Conservation (phyloP, 192 early-diverging fungal species). For the Entophlyctis luteolus region DNA sequence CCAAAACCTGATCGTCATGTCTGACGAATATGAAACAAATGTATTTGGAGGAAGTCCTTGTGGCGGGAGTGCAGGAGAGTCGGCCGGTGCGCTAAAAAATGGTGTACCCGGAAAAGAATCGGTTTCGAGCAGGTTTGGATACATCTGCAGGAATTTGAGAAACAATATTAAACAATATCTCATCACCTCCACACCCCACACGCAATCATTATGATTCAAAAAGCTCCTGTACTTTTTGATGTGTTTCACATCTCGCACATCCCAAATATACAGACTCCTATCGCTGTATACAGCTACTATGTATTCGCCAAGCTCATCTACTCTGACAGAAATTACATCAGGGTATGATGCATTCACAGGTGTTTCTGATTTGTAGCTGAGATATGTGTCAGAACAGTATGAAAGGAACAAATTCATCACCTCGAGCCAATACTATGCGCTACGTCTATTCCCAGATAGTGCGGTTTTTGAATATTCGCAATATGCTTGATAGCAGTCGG, state of each 20-base stretch:
- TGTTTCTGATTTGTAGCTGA: slow-evolving; percentile 16
- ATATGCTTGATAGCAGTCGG: slow-evolving; percentile 64
- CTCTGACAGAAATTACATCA: slow-evolving; percentile 58
- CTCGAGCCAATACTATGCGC: slow-evolving; percentile 22
- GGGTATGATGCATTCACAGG: slow-evolving; percentile 47
- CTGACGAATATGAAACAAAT: slow-evolving; percentile 71
- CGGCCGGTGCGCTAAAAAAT: neutral
- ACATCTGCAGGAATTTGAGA: slow-evolving; percentile 29
- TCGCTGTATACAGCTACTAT: slow-evolving; percentile 69
- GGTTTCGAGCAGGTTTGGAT: slow-evolving; percentile 21
- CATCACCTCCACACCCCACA: slow-evolving; percentile 82
- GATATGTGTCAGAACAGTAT: neutral
- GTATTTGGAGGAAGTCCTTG: slow-evolving; percentile 51
- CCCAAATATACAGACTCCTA: slow-evolving; percentile 70
- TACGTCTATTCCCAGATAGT: slow-evolving; percentile 60
- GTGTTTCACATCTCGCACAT: slow-evolving; percentile 57
- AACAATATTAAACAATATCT: neutral
- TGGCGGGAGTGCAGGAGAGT: neutral
- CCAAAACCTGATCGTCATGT: slow-evolving; percentile 78
- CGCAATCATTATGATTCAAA: slow-evolving; percentile 67
- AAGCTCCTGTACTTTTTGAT: slow-evolving; percentile 58
- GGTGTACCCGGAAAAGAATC: neutral
- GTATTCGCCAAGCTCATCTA: slow-evolving; percentile 46
- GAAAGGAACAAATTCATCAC: neutral
- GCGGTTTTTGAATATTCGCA: slow-evolving; percentile 67